These are phyloP conservation scores for Hypoxylon sp. DNA, from an alignment of 2,329 filamentous ascomycete species.

Conservation along the genomic window DNA sequence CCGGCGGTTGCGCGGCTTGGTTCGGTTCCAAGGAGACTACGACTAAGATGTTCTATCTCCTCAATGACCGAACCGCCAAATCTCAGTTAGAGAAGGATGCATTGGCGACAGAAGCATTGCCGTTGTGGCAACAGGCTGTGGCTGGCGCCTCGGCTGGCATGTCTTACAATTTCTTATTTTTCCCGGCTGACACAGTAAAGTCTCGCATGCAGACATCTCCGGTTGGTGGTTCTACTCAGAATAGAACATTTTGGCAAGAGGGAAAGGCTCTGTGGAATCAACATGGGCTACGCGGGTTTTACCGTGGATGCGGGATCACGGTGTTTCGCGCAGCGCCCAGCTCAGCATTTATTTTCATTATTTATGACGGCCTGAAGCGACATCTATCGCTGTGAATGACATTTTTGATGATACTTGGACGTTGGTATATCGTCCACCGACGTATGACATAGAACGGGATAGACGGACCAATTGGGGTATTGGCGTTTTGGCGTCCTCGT, in stretches of 20 bases:
- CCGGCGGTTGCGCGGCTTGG: constrained; percentile 94
- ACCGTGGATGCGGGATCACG: constrained; percentile 95
- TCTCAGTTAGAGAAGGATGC: constrained; percentile 60
- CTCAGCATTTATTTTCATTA: constrained; percentile 97
- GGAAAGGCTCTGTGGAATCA: constrained; percentile 82
- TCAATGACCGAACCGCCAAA: constrained; percentile 63
- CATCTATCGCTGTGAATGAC: constrained; percentile 67
- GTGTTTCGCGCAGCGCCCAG: constrained; percentile 89
- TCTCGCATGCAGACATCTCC: constrained; percentile 95
- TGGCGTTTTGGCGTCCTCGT: constrained; percentile 41
- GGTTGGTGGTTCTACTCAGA: constrained; percentile 67
- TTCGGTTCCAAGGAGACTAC: constrained; percentile 92
- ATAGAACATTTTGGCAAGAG: constrained; percentile 80
- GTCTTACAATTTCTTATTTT: constrained; percentile 97
- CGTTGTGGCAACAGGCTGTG: constrained; percentile 88
- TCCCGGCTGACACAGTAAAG: constrained; percentile 97
- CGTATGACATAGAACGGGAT: constrained; percentile 32
- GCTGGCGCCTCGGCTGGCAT: constrained; percentile 91
- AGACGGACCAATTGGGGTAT: constrained; percentile 9
- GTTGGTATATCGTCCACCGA: constrained; percentile 31
- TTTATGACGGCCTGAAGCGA: constrained; percentile 88
- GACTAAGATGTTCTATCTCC: constrained; percentile 76
- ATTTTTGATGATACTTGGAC: constrained; percentile 54
- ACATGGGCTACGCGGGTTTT: constrained; percentile 86
- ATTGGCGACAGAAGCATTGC: constrained; percentile 70